Evolutionary conservation across 129 eudicot species (phyloP).

Genomic region (Flaveria trinervia): DNA sequence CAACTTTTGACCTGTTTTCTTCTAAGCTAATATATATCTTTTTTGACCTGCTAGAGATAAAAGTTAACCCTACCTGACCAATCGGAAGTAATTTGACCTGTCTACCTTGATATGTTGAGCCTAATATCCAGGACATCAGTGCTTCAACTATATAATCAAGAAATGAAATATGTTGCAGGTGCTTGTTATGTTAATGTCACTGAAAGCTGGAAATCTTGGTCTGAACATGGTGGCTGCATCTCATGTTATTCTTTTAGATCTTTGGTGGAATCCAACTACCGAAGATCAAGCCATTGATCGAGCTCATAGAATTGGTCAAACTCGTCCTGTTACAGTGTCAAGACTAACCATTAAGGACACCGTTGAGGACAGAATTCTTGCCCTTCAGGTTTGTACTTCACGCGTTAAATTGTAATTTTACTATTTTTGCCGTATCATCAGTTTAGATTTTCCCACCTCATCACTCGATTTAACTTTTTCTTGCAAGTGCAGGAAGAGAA

Average conservation of each 20-base stretch:
- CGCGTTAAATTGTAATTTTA: not conserved
- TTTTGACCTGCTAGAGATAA: not conserved
- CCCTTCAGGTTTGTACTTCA: conserved; percentile 63
- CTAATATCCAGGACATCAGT: not conserved
- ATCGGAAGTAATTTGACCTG: not conserved
- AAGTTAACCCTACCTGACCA: not conserved
- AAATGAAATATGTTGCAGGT: conserved; percentile 54
- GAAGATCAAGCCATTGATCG: conserved; percentile 95
- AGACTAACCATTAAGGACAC: conserved; percentile 77
- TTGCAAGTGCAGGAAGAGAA: conserved; percentile 71
- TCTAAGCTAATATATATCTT: not conserved
- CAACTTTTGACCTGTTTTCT: not conserved
- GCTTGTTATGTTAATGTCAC: conserved; percentile 81
- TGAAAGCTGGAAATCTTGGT: conserved; percentile 91
- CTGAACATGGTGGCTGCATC: conserved; percentile 91
- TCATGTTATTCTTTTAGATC: conserved; percentile 82
- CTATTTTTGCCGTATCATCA: conserved; percentile 1
- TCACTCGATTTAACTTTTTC: not conserved
- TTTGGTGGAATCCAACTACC: conserved; percentile 96
- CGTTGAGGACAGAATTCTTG: conserved; percentile 79
- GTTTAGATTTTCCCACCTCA: not conserved
- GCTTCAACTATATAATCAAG: not conserved
- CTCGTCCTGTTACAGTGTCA: conserved; percentile 84
- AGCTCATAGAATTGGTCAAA: conserved; percentile 93
- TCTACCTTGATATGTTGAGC: not conserved